phyloP scores from a whole-genome alignment of 495 filamentous ascomycete species.

The Annulohypoxylon bovei region DNA sequence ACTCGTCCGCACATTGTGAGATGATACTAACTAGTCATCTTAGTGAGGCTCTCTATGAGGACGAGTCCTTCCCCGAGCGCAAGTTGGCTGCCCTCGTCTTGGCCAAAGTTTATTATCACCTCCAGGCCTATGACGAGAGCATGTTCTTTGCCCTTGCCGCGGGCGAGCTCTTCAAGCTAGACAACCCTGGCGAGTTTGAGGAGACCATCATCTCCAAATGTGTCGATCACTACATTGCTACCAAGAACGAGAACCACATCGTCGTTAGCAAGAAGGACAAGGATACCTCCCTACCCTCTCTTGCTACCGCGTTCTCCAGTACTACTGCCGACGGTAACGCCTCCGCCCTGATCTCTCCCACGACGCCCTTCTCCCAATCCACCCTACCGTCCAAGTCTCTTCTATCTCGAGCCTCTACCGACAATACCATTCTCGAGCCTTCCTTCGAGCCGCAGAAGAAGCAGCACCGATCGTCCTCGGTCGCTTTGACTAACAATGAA shows the following conservation, averaged over 20 bases:
- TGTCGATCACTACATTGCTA: constrained; percentile 94
- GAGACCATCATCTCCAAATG: constrained; percentile 99
- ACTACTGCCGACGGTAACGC: constrained; percentile 69
- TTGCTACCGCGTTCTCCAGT: constrained; percentile 78
- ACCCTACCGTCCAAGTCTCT: constrained; percentile 90
- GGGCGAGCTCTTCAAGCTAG: constrained; percentile 93
- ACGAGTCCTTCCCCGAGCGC: constrained; percentile 91
- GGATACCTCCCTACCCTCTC: constrained; percentile 67
- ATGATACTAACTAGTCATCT: constrained; percentile 30
- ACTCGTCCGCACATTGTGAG: constrained; percentile 2
- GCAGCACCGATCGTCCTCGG: constrained; percentile 58
- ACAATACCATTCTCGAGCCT: constrained; percentile 67
- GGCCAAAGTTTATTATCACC: constrained; percentile 98
- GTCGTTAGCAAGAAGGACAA: constrained; percentile 55
- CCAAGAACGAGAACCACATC: constrained; percentile 76
- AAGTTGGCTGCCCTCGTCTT: constrained; percentile 94
- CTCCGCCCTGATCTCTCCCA: constrained; percentile 81
- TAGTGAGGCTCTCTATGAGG: constrained; percentile 97
- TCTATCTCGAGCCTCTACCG: constrained; percentile 73
- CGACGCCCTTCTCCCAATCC: constrained; percentile 92
- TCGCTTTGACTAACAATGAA: constrained; percentile 56
- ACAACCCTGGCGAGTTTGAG: constrained; percentile 93
- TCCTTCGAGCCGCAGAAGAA: constrained; percentile 68
- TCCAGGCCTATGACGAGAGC: constrained; percentile 98
- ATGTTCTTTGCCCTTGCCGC: constrained; percentile 98